Percentiles rank a stretch among this genome's conserved stretches.
Evolutionary conservation across 306 rosid genomes (phyloP).

Genomic region (Elaeagnus macrophylla): DNA sequence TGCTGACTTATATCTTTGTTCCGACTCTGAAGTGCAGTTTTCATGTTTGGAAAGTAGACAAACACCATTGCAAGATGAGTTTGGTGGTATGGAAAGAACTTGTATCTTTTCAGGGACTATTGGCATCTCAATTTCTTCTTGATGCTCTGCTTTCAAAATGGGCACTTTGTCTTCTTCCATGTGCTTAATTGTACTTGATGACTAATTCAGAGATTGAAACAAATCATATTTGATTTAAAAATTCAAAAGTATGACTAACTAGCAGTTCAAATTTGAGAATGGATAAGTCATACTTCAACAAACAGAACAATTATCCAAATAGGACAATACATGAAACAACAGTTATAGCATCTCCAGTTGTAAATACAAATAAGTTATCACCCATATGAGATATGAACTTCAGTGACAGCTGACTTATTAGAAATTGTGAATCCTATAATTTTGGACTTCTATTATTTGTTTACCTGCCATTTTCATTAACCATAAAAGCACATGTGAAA

Average conservation of each 20-base stretch:
- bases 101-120: slow-evolving; percentile 22
- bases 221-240: background rate
- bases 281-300: no score
- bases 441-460: no score
- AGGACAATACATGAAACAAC: no score
- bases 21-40: slow-evolving; percentile 34
- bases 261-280: no score
- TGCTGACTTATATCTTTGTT: slow-evolving; percentile 45
- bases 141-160: slow-evolving; percentile 23
- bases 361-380: no score
- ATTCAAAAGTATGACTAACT: background rate
- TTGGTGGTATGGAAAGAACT: slow-evolving; percentile 19
- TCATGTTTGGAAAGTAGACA: slow-evolving; percentile 55
- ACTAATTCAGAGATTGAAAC: slow-evolving; percentile 4
- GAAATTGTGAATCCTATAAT: no score
- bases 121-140: slow-evolving; percentile 39
- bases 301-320: no score
- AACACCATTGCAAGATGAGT: slow-evolving; percentile 26
- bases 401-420: no score
- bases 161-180: slow-evolving; percentile 45
- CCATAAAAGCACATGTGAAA: no score
- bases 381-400: no score
- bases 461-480: no score
- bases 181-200: slow-evolving; percentile 17
- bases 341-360: no score